Conservation (phyloP, 352 stramenopile genomes). For the Phytopythium aichiense region DNA sequence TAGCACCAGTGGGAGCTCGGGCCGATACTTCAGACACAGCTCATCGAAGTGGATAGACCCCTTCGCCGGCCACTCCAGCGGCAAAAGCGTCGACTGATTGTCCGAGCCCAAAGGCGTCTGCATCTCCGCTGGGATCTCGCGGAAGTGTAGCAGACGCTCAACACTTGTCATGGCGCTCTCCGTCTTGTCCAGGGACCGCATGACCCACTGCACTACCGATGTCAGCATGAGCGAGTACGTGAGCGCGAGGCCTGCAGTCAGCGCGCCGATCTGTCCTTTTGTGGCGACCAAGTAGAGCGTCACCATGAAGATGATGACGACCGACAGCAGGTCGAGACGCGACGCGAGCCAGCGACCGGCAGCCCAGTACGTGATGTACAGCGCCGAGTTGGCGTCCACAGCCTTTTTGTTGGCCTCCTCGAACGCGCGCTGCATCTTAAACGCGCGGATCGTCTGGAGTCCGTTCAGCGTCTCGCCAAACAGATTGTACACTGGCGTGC, state of each 20-base stretch:
- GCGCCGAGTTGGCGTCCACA: slow-evolving; percentile 37
- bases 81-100: no score
- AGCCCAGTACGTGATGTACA: slow-evolving; percentile 35
- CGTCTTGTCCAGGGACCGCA: slow-evolving; percentile 33
- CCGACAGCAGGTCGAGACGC: slow-evolving; percentile 76
- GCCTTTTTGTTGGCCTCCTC: slow-evolving; percentile 24
- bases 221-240: slow-evolving; percentile 31
- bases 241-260: slow-evolving; percentile 24
- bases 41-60: slow-evolving; percentile 21
- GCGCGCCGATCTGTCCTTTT: slow-evolving; percentile 26
- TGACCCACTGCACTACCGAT: slow-evolving; percentile 43
- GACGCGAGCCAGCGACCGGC: slow-evolving; percentile 91
- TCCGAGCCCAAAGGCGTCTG: slow-evolving; percentile 27
- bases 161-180: slow-evolving; percentile 48
- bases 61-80: slow-evolving; percentile 21
- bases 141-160: slow-evolving; percentile 31
- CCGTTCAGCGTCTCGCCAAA: slow-evolving; percentile 92
- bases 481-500: slow-evolving; percentile 90
- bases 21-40: slow-evolving; percentile 30
- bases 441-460: slow-evolving; percentile 90
- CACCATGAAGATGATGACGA: slow-evolving; percentile 84
- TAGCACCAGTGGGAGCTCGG: slow-evolving; percentile 32
- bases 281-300: slow-evolving; percentile 77
- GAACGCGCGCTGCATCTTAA: slow-evolving; percentile 37
- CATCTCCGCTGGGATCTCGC: slow-evolving; percentile 29